These are phyloP conservation scores for Termitomyces sp. DNA, from an alignment of 768 basidiomycete species.

Conservation along the genomic window DNA sequence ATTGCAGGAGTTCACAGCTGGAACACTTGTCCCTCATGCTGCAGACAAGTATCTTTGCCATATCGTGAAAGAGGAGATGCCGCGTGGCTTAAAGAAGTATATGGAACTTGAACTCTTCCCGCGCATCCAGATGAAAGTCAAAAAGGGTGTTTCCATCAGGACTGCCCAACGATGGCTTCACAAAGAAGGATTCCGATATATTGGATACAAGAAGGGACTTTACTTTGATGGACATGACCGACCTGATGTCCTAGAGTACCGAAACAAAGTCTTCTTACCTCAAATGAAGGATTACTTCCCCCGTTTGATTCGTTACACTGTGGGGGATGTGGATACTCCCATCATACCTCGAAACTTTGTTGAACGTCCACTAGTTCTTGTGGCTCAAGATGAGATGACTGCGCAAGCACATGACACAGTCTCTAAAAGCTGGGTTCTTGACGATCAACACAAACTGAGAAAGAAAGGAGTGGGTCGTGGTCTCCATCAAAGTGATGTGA, in stretches of 20 bases:
- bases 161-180: background rate
- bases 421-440: slow-evolving; percentile 16
- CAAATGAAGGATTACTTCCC: slow-evolving; percentile 15
- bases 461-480: slow-evolving; percentile 35
- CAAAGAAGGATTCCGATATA: too few species aligned
- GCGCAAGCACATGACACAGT: slow-evolving; percentile 33
- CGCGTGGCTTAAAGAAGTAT: slow-evolving; percentile 19
- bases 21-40: slow-evolving; percentile 18
- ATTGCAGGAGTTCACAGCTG: slow-evolving; percentile 9
- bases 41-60: slow-evolving; percentile 24
- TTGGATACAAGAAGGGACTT: too few species aligned
- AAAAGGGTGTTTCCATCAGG: background rate
- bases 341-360: slow-evolving; percentile 13
- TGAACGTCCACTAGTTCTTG: slow-evolving; percentile 21
- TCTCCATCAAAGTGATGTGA: slow-evolving; percentile 8
- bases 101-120: background rate
- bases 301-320: slow-evolving; percentile 16
- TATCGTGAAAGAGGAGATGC: slow-evolving; percentile 28
- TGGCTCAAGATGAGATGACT: slow-evolving; percentile 35
- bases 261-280: background rate
- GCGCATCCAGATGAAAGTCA: background rate
- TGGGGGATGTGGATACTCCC: slow-evolving; percentile 12
- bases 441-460: slow-evolving; percentile 25
- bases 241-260: background rate
- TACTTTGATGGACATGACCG: too few species aligned